Percentiles rank a stretch among this genome's conserved stretches.
phyloP scores from a whole-genome alignment of 108 stramenopile species.

The Epithemia pelagica region DNA sequence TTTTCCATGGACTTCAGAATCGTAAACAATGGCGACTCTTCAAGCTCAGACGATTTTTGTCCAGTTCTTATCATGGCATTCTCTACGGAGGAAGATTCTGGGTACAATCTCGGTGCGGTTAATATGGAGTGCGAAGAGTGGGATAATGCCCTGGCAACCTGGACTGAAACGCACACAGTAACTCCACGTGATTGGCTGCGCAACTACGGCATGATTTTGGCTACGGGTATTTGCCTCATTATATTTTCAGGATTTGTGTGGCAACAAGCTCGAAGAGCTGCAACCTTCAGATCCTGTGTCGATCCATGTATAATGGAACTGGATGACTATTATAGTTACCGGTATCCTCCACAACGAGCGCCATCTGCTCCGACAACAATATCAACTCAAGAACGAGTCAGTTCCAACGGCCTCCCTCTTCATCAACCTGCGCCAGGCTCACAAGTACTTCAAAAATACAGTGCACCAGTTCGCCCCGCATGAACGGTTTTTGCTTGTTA shows the following conservation, averaged over 20 bases:
- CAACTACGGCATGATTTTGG: background rate
- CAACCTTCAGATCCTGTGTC: background rate
- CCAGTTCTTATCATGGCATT: constrained; percentile 15
- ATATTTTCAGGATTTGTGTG: background rate
- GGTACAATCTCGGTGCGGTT: constrained; percentile 20
- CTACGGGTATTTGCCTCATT: background rate
- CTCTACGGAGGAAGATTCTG: constrained; percentile 9
- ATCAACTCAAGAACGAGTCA: background rate
- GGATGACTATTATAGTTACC: background rate
- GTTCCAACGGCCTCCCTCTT: background rate
- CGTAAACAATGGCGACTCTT: background rate
- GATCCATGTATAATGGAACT: background rate
- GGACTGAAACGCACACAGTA: background rate
- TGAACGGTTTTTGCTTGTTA: too few relatives aligned
- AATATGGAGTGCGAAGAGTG: constrained; percentile 15
- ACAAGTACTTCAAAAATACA: too few relatives aligned
- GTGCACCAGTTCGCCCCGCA: too few relatives aligned
- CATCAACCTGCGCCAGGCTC: too few relatives aligned
- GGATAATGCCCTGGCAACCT: background rate
- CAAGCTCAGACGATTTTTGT: constrained; percentile 9
- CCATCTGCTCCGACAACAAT: background rate
- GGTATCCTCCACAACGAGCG: background rate
- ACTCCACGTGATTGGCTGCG: background rate
- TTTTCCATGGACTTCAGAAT: constrained; percentile 11
- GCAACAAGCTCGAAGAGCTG: background rate